Evolutionary conservation across 768 basidiomycete species (phyloP), one percentile per base, ranked within the genome.

Genomic region (Mycena olivaceomarginata): DNA sequence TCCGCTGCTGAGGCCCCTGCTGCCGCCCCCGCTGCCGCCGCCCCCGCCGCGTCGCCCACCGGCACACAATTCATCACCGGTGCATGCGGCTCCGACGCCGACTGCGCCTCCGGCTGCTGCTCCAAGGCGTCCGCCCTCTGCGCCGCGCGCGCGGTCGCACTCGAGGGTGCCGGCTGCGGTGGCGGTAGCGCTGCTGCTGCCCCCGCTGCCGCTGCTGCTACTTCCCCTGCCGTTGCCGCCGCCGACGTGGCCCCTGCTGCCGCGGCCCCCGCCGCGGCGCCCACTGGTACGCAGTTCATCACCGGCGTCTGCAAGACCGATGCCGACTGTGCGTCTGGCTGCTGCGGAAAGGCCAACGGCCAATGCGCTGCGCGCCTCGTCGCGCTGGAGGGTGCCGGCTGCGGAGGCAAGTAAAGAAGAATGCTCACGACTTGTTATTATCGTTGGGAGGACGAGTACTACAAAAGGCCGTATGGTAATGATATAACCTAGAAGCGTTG

Each of bases 221-320:
- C 74, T 0, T 22, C 67, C 31, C 13, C 48, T 2, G 41, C 74
- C 31, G 48, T 66, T 12, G 56, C 43, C 0, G 43, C 20, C 25
- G 40, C 46, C 25, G 66, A 60, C 37, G 25, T 60, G 2, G 59
- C 41, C 5, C 20, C 66, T 18, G 41, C 45, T 15, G 39, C 56
- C 37, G 16, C 70, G 2, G 45, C 72, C 31, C 31, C 31, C 31
- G 31, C 31, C n/a, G 56, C 72, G 0, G 6, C 67, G 4, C 31
- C 74, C 22, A n/a, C 69, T 31, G 74, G 74, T 18, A 75, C 74
- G 9, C 74, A 75, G 31, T 75, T 75, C 74, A 75, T 75, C 68
- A 70, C 74, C 16, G 74, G 74, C 25, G 37, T 63, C 39, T 75
- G 74, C 63, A 15, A 8, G 6, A 2, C 60, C 12, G 68, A 75